A percentile compares a stretch with the other conserved stretches of the same genome.
Evolutionary conservation across 169 alveolate genomes (phyloP).

Genomic region (Perkinsus marinus): DNA sequence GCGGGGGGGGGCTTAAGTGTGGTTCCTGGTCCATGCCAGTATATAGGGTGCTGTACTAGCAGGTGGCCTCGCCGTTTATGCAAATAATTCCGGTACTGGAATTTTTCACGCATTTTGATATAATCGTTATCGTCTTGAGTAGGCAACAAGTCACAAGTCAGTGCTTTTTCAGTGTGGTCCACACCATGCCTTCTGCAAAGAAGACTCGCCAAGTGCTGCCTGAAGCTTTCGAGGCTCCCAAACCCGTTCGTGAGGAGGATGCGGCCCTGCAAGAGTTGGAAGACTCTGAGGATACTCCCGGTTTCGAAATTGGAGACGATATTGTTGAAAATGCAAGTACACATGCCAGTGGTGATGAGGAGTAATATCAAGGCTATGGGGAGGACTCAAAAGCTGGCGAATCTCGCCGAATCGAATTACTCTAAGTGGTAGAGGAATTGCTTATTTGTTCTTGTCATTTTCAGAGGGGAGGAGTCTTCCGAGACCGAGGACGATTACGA

Average conservation of each 20-base stretch:
- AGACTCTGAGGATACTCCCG: not conserved
- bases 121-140: not conserved
- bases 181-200: not conserved
- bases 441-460: no score
- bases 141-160: not conserved
- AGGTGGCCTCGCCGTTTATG: no score
- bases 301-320: not conserved
- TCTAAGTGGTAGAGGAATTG: no score
- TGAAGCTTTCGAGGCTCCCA: not conserved
- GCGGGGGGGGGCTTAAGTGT: not conserved
- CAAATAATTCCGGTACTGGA: no score
- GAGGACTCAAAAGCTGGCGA: no score
- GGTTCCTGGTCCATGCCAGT: no score
- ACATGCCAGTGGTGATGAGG: not conserved
- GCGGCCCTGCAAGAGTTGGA: not conserved
- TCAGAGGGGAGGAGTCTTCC: not conserved
- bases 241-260: not conserved
- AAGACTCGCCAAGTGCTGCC: not conserved
- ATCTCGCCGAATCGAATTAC: no score
- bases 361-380: no score
- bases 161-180: not conserved
- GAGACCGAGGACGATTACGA: not conserved
- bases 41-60: not conserved
- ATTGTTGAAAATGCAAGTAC: not conserved
- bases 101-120: not conserved